Evolutionary conservation across 495 filamentous ascomycete genomes (phyloP).

Genomic region (Penicillium argentinense): DNA sequence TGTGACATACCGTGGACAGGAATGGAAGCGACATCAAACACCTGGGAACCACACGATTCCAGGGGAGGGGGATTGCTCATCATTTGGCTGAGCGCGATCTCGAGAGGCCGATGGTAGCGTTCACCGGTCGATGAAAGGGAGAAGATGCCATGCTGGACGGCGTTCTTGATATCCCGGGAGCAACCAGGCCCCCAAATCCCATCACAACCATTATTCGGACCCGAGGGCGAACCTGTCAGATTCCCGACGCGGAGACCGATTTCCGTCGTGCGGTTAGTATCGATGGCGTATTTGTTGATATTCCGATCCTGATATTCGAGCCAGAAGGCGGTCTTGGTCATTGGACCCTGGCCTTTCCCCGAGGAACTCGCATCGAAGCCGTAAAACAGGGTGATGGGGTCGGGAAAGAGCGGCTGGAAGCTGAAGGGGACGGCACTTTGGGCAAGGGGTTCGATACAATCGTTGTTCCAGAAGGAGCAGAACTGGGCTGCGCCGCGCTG

Average conservation of each 20-base stretch:
- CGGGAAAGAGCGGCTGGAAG: constrained; percentile 40
- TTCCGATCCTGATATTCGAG: constrained; percentile 35
- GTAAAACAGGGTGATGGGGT: constrained; percentile 40
- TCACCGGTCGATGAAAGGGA: constrained; percentile 27
- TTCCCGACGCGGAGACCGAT: constrained; percentile 43
- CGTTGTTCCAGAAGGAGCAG: constrained; percentile 41
- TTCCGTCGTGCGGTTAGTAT: constrained; percentile 42
- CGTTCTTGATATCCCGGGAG: constrained; percentile 32
- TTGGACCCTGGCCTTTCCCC: constrained; percentile 35
- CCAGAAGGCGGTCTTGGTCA: constrained; percentile 46
- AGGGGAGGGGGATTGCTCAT: constrained; percentile 22
- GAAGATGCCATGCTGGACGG: constrained; percentile 30
- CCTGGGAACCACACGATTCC: constrained; percentile 28
- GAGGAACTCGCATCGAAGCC: constrained; percentile 37
- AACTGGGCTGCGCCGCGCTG: constrained; percentile 29
- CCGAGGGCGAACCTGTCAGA: constrained; percentile 36
- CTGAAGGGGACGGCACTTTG: constrained; percentile 39
- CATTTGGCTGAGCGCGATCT: constrained; percentile 32
- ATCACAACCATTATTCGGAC: constrained; percentile 42
- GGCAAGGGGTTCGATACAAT: constrained; percentile 45
- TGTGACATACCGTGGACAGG: constrained; percentile 36
- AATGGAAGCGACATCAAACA: constrained; percentile 39
- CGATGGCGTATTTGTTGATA: constrained; percentile 32
- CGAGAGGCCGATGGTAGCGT: constrained; percentile 33
- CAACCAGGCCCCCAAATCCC: constrained; percentile 41